Base-by-base conservation (phyloP, 352 stramenopile genomes). In the Phytophthora uliginosa region DNA sequence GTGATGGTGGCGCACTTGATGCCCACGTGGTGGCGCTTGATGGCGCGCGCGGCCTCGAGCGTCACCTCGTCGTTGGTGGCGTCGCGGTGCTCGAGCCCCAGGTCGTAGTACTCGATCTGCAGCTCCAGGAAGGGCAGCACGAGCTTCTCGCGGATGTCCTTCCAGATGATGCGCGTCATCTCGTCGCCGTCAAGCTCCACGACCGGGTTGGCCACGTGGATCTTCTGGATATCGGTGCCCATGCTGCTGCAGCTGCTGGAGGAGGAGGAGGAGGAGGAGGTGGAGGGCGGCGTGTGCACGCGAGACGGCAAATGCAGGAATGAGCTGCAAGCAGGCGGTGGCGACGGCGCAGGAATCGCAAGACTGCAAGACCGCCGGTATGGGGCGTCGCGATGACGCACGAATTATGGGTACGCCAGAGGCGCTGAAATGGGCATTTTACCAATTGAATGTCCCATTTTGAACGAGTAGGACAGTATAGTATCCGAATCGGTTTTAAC, bases 1-100 rank as follows among this genome's bases (percentile, higher is more conserved):
- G 88, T 95, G 77, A 95, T 95, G 63, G 88, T 95, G 22, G 88
- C 88, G 73, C 88, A 95, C 73, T 95, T 95, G 71, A 94, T 93
- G 55, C 86, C 88, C 4, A 92, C 84, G 68, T 92, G 82, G 78
- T 89, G 71, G 61, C 82, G 61, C 59, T 86, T 61, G 71, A 95
- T 95, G 51, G 88, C 86, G 72, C 88, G 79, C 6, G 88, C 88
- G 42, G 88, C 88, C 62, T 93, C 88, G 20, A 94, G n/a, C 8
- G 88, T 95, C 48, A 95, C 85, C 68, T 92, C 75, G 63, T 95
- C 88, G 71, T 94, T 78, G 2, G 88, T 95, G 57, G 79, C 82
- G 63, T 95, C 88, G 60, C 88, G 88, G 78, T 92, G 79, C 34
- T 80, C 78, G 50, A 95, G 69, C 4, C 83, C 82, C 56, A 94